These are phyloP conservation scores for Forsythia viridissima DNA, from an alignment of 257 asterid genomes.

Conservation along the genomic window DNA sequence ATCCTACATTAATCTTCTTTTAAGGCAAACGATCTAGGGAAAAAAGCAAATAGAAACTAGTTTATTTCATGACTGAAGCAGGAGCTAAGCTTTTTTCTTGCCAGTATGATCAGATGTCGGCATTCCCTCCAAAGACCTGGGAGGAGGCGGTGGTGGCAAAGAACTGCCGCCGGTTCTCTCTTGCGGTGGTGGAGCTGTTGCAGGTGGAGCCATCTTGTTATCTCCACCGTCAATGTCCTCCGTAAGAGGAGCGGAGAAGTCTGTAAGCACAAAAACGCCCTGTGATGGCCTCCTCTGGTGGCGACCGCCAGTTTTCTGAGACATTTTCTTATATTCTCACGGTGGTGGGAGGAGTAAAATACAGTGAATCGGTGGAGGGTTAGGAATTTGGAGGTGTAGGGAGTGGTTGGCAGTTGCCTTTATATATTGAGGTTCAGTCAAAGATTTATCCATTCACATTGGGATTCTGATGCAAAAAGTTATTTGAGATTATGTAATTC, in stretches of 20 bases:
- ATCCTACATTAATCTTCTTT: not conserved
- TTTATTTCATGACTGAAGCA: conserved; percentile 33
- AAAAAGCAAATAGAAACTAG: conserved; percentile 17
- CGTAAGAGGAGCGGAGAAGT: conserved; percentile 49
- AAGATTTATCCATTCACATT: conserved; percentile 44
- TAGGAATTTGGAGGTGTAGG: conserved; percentile 20
- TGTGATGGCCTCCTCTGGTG: conserved; percentile 83
- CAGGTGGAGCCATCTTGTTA: conserved; percentile 22
- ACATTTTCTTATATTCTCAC: conserved; percentile 35
- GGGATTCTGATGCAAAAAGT: conserved; percentile 42
- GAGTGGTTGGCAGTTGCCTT: conserved; percentile 25
- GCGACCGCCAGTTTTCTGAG: conserved; percentile 59
- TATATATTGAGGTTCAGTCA: conserved; percentile 35
- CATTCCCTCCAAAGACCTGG: conserved; percentile 48
- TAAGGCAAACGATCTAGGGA: not conserved
- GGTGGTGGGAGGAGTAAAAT: not conserved
- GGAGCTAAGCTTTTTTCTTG: conserved; percentile 21
- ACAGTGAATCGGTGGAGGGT: conserved; percentile 21
- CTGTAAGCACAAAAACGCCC: conserved; percentile 60
- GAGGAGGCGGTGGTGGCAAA: conserved; percentile 52
- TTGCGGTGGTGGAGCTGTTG: conserved; percentile 32
- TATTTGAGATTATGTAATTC: not conserved
- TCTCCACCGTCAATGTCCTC: conserved; percentile 33
- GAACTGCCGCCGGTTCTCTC: conserved; percentile 26
- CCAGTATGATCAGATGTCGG: conserved; percentile 25